Conservation (phyloP, 1,284 basidiomycete species). For the Sparassis latifolia region DNA sequence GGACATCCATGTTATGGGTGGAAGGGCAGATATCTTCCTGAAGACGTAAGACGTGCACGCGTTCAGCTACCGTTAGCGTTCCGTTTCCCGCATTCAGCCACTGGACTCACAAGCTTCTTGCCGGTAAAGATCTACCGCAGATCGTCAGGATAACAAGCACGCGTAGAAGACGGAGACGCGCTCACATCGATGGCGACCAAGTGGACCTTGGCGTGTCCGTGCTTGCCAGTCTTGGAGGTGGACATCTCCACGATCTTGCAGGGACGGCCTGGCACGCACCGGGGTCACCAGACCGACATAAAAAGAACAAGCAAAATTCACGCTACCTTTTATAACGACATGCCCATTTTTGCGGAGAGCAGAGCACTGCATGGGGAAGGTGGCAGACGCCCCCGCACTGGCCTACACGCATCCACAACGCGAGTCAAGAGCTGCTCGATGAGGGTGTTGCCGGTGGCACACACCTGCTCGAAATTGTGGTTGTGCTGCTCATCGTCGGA, state of each 20-base stretch:
- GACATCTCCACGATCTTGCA: conserved; percentile 99
- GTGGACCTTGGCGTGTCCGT: conserved; percentile 99
- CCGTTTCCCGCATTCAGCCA: conserved; percentile 2
- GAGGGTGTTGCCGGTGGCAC: conserved; percentile 3
- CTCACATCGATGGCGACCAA: conserved; percentile 90
- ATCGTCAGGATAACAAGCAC: conserved; percentile 4
- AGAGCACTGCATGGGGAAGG: conserved; percentile 97
- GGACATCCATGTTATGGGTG: conserved; percentile 99
- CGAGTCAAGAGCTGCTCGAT: conserved; percentile 5
- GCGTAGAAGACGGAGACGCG: conserved; percentile 27
- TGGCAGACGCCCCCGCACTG: conserved; percentile 79
- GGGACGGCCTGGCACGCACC: conserved; percentile 61
- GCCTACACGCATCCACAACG: conserved; percentile 35
- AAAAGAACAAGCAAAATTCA: background rate
- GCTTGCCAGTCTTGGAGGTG: conserved; percentile 99
- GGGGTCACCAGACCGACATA: background rate
- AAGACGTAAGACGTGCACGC: conserved; percentile 14
- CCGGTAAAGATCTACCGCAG: conserved; percentile 81
- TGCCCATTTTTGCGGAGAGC: conserved; percentile 92
- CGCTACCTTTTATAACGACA: conserved; percentile 90
- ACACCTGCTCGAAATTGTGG: conserved; percentile 80
- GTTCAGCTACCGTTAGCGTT: conserved; percentile 1
- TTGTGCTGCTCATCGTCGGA: conserved; percentile 90
- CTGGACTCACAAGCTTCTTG: conserved; percentile 73
- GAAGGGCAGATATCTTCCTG: conserved; percentile 98